Evolutionary conservation across 768 basidiomycete species (phyloP).

Genomic region (Piloderma croceum): DNA sequence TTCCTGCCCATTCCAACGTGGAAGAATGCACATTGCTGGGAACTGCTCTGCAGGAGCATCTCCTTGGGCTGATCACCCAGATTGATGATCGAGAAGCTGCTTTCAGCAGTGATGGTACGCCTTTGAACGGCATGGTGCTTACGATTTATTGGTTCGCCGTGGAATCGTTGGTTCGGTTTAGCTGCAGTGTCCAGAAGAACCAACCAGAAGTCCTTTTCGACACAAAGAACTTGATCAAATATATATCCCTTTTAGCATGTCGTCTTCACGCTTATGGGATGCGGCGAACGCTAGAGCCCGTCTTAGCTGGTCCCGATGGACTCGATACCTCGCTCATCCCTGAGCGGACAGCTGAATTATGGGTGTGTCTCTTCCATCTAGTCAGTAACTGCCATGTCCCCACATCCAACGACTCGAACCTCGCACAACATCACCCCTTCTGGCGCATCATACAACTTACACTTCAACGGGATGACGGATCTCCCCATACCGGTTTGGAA

Average conservation of each 20-base stretch:
- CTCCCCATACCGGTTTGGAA: constrained; percentile 31
- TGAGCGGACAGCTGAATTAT: constrained; percentile 54
- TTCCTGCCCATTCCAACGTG: constrained; percentile 30
- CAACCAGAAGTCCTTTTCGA: constrained; percentile 2
- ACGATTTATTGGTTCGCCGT: constrained; percentile 59
- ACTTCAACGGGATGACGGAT: constrained; percentile 21
- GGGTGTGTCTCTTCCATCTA: constrained; percentile 72
- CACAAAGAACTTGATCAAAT: constrained; percentile 19
- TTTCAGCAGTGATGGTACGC: constrained; percentile 19
- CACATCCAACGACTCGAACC: constrained; percentile 10
- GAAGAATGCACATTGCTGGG: constrained; percentile 27
- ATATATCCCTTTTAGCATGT: constrained; percentile 38
- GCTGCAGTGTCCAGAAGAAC: constrained; percentile 19
- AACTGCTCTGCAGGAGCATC: constrained; percentile 29
- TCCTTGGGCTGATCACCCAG: constrained; percentile 32
- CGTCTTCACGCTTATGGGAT: constrained; percentile 53
- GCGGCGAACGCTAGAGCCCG: constrained; percentile 35
- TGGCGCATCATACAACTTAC: constrained; percentile 40
- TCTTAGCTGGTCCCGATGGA: constrained; percentile 28
- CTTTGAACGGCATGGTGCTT: constrained; percentile 36
- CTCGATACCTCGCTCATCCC: constrained; percentile 34
- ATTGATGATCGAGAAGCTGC: constrained; percentile 33
- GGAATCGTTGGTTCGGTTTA: constrained; percentile 46
- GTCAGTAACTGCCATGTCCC: constrained; percentile 22
- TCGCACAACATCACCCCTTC: constrained; percentile 30